These are phyloP conservation scores for Cryptococcus sp. DNA, from an alignment of 1,284 basidiomycete genomes.

Conservation along the genomic window DNA sequence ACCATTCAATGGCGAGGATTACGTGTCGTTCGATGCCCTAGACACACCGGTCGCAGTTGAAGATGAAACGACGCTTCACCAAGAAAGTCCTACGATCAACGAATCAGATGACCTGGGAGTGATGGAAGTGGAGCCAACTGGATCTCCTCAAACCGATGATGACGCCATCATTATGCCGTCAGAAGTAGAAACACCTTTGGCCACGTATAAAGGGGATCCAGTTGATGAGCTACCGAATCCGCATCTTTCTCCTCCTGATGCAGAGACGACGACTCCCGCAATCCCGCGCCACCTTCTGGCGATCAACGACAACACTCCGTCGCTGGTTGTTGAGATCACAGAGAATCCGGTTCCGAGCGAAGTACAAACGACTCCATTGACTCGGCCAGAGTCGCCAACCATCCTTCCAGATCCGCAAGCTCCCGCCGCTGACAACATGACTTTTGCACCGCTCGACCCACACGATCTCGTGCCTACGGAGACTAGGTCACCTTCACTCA, in stretches of 20 bases:
- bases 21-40: conserved; percentile 7
- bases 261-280: conserved; percentile 4
- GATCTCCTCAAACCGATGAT: too few relatives aligned
- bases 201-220: too few relatives aligned
- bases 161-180: too few relatives aligned
- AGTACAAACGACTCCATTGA: background rate
- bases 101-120: background rate
- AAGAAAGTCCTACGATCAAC: background rate
- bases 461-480: conserved; percentile 5
- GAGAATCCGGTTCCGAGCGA: background rate
- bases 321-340: background rate
- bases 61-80: too few relatives aligned
- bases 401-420: conserved; percentile 13
- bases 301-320: background rate
- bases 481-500: conserved; percentile 8
- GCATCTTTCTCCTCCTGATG: conserved; percentile 8
- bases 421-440: conserved; percentile 4
- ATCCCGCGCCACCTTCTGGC: background rate
- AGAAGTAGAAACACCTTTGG: too few relatives aligned
- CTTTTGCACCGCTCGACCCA: conserved; percentile 1
- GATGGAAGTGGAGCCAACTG: too few relatives aligned
- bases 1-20: conserved; percentile 11
- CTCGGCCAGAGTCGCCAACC: background rate
- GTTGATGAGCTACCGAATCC: conserved; percentile 13
- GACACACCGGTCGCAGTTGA: background rate